phyloP scores from a whole-genome alignment of 2,329 filamentous ascomycete species.

The Clonostachys sp. region DNA sequence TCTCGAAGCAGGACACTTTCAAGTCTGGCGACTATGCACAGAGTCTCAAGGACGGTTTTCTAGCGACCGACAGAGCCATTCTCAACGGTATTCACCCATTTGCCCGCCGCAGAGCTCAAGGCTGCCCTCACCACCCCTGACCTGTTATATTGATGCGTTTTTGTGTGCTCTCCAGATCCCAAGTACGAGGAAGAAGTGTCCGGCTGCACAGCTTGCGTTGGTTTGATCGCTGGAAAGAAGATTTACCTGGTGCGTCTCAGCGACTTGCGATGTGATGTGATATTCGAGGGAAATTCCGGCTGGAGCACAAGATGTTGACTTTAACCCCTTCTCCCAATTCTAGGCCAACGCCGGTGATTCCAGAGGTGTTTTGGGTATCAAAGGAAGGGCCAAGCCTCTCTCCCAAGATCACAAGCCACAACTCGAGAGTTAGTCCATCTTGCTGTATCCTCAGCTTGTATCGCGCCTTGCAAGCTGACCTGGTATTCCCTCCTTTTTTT shows the following conservation, averaged over 20 bases:
- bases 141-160: neutral
- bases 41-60: conserved; percentile 93
- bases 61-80: conserved; percentile 93
- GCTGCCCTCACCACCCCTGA: no score
- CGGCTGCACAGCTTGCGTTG: conserved; percentile 92
- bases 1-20: conserved; percentile 92
- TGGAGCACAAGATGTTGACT: neutral
- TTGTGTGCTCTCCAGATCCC: conserved; percentile 59
- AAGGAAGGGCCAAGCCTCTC: conserved; percentile 92
- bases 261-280: neutral
- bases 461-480: neutral
- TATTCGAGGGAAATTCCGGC: no score
- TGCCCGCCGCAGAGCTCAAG: no score
- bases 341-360: conserved; percentile 98
- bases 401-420: conserved; percentile 99
- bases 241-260: conserved; percentile 78
- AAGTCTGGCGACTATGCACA: conserved; percentile 89
- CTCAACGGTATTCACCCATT: conserved; percentile 67
- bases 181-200: conserved; percentile 98
- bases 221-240: conserved; percentile 83
- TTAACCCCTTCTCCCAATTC: conserved; percentile 2
- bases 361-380: conserved; percentile 89
- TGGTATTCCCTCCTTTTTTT: neutral
- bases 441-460: neutral
- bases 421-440: conserved; percentile 73